A percentile compares a stretch with the other conserved stretches of the same genome.
phyloP scores from a whole-genome alignment of 768 basidiomycete genomes.

The Phylloporus arenicola region DNA sequence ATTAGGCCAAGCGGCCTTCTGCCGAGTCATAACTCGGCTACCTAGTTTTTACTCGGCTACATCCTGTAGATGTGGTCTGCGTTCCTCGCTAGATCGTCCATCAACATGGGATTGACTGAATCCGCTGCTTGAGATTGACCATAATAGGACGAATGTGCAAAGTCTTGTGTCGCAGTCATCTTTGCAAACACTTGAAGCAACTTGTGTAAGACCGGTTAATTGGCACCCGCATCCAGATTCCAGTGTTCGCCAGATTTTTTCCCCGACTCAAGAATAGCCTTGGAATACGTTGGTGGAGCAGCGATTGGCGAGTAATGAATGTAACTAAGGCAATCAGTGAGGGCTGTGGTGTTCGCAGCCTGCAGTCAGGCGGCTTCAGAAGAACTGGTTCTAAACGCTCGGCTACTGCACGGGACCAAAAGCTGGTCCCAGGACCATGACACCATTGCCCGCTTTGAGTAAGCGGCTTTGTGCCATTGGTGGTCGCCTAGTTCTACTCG shows the following conservation, averaged over 20 bases:
- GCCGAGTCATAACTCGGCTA: too few relatives aligned
- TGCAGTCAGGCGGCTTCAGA: too few relatives aligned
- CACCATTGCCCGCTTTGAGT: too few relatives aligned
- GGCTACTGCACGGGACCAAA: too few relatives aligned
- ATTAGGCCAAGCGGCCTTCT: too few relatives aligned
- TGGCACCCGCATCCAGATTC: neutral
- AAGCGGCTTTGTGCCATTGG: too few relatives aligned
- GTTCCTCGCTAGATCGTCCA: constrained; percentile 51
- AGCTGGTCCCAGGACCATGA: too few relatives aligned
- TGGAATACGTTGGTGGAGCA: neutral
- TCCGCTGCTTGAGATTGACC: constrained; percentile 33
- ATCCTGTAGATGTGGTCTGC: too few relatives aligned
- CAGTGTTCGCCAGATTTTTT: neutral
- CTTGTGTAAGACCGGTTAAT: neutral
- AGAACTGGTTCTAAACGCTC: too few relatives aligned
- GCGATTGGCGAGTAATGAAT: neutral
- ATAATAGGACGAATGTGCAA: constrained; percentile 47
- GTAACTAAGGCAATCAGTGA: neutral
- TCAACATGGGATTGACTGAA: constrained; percentile 62
- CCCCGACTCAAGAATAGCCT: neutral
- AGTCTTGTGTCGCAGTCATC: neutral
- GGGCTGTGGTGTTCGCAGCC: constrained; percentile 39
- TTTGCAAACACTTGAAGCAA: too few relatives aligned
- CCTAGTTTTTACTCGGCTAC: too few relatives aligned
- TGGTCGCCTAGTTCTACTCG: too few relatives aligned